A percentile compares a stretch with the other conserved stretches of the same genome.
Conservation (phyloP, 805 yeast species). For the Candida nonsorbophila region DNA sequence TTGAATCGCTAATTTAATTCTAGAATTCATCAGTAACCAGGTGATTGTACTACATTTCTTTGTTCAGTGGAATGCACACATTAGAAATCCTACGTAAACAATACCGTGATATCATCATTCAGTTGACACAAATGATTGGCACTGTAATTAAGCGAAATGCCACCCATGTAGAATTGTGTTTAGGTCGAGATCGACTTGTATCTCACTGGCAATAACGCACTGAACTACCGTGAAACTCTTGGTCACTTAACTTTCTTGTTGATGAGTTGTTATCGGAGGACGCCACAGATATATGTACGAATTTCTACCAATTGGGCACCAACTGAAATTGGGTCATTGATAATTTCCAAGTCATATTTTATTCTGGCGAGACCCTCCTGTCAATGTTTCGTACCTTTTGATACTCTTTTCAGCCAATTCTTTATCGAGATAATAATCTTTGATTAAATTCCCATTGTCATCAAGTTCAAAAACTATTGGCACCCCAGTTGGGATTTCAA, state of each 20-base stretch:
- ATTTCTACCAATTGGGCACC: neutral
- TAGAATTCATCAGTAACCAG: neutral
- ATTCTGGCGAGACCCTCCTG: slow-evolving; percentile 1
- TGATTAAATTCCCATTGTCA: slow-evolving; percentile 20
- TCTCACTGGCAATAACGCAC: too few species aligned
- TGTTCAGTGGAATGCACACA: slow-evolving; percentile 1
- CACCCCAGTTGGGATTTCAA: slow-evolving; percentile 41
- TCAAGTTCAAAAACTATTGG: slow-evolving; percentile 39
- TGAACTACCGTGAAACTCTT: too few species aligned
- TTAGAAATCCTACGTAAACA: too few species aligned
- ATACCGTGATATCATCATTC: too few species aligned
- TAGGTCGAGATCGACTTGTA: too few species aligned
- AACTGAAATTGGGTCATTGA: neutral
- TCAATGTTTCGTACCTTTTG: slow-evolving; percentile 27
- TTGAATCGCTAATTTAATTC: neutral
- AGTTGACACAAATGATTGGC: too few species aligned
- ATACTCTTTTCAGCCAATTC: slow-evolving; percentile 35
- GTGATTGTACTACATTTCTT: slow-evolving; percentile 4
- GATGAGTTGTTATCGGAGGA: slow-evolving; percentile 3
- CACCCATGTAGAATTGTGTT: too few species aligned
- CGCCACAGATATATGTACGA: slow-evolving; percentile 4
- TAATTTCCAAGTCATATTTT: neutral
- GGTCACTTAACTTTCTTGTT: slow-evolving; percentile 2
- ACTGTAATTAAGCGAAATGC: too few species aligned
- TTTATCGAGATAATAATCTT: slow-evolving; percentile 32